Percentiles rank a stretch among this genome's conserved stretches.
Evolutionary conservation across 441 rosid genomes (phyloP).

Genomic region (Adansonia grandidieri): DNA sequence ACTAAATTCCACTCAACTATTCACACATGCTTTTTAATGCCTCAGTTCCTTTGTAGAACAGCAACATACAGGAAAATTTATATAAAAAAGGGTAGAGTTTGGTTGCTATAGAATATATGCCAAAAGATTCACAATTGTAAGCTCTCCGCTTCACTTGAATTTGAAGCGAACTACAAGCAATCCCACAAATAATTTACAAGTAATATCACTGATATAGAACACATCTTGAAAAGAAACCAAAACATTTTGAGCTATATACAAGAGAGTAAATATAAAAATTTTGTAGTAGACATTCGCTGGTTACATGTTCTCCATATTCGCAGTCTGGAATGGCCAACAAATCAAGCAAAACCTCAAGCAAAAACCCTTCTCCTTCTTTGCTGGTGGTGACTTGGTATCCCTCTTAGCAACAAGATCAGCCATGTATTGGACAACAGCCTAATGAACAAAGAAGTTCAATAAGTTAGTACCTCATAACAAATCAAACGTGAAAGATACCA

Average conservation of each 20-base stretch:
- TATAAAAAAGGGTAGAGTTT: background rate
- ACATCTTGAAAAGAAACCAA: conserved; percentile 8
- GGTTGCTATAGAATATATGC: background rate
- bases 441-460: conserved; percentile 20
- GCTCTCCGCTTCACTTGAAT: background rate
- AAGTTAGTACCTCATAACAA: background rate
- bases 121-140: background rate
- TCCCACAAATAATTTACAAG: conserved; percentile 9
- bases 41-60: background rate
- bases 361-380: conserved; percentile 40
- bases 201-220: background rate
- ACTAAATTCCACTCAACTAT: background rate
- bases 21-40: background rate
- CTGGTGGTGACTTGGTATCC: conserved; percentile 30
- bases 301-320: conserved; percentile 21
- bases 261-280: background rate
- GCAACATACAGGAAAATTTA: background rate
- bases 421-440: conserved; percentile 68
- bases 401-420: conserved; percentile 41
- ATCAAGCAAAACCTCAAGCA: conserved; percentile 41
- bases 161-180: background rate
- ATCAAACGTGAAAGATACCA: background rate
- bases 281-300: background rate
- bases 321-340: conserved; percentile 32
- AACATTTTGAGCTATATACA: conserved; percentile 23